Percentiles rank a stretch among this genome's conserved stretches.
Conservation (phyloP, 2,329 filamentous ascomycete species). For the Monosporascus sp. region DNA sequence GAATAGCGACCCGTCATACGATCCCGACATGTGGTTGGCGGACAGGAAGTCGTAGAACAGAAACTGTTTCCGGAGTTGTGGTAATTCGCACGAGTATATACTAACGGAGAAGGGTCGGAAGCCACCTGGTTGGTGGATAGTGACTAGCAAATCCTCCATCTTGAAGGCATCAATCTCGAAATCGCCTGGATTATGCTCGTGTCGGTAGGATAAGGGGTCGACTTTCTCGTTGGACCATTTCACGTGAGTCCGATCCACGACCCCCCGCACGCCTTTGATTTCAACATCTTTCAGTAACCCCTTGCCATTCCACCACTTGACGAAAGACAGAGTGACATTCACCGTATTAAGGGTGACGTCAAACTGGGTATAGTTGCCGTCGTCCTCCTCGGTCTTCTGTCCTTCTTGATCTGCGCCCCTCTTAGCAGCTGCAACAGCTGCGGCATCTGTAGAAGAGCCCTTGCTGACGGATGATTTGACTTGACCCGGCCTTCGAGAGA, state of each 20-base stretch:
- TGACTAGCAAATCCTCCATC: conserved; percentile 87
- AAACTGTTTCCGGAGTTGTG: conserved; percentile 90
- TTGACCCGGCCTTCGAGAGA: conserved; percentile 85
- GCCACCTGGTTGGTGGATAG: conserved; percentile 79
- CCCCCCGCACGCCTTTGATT: conserved; percentile 86
- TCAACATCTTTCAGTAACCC: conserved; percentile 88
- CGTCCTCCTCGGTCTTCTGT: conserved; percentile 56
- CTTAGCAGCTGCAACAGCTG: conserved; percentile 75
- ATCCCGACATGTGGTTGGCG: conserved; percentile 92
- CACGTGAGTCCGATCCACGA: conserved; percentile 84
- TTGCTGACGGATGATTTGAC: conserved; percentile 80
- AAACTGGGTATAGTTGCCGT: conserved; percentile 97
- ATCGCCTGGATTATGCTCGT: conserved; percentile 83
- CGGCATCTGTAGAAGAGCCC: conserved; percentile 78
- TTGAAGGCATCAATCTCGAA: conserved; percentile 98
- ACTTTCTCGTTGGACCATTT: conserved; percentile 61
- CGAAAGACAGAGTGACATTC: conserved; percentile 91
- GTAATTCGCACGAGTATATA: conserved; percentile 92
- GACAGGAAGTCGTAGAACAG: conserved; percentile 96
- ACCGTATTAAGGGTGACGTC: conserved; percentile 92
- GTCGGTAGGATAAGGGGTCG: conserved; percentile 82
- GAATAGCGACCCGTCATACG: conserved; percentile 91
- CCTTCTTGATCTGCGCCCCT: conserved; percentile 46
- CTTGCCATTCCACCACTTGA: conserved; percentile 99
- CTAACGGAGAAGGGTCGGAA: conserved; percentile 96